phyloP scores from a whole-genome alignment of 306 rosid species.

The Leucaena leucocephala region DNA sequence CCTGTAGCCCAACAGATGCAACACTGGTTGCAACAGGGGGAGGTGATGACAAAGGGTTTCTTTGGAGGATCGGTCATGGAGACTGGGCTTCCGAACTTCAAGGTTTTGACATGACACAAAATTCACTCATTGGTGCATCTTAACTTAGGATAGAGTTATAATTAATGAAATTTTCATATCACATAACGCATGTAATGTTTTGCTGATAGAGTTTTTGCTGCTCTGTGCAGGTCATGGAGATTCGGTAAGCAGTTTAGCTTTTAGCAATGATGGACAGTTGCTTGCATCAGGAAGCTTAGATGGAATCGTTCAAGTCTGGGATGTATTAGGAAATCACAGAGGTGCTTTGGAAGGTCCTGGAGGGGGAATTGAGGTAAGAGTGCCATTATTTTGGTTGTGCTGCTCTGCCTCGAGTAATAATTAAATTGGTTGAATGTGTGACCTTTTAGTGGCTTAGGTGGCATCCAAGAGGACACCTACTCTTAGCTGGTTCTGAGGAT shows the following conservation, averaged over 20 bases:
- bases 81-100: conserved; percentile 84
- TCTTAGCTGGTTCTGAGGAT: conserved; percentile 93
- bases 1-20: conserved; percentile 79
- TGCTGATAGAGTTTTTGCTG: not conserved
- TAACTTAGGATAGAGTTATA: not conserved
- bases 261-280: conserved; percentile 78
- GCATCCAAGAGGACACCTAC: conserved; percentile 87
- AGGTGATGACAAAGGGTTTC: conserved; percentile 85
- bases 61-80: conserved; percentile 84
- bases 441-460: conserved; percentile 84
- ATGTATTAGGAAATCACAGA: conserved; percentile 57
- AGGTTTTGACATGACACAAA: conserved; percentile 47
- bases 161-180: not conserved
- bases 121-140: conserved; percentile 15
- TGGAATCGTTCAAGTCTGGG: conserved; percentile 82
- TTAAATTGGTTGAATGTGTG: conserved; percentile 34
- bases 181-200: conserved; percentile 9
- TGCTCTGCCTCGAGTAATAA: conserved; percentile 4
- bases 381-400: conserved; percentile 1
- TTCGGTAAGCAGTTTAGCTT: conserved; percentile 76
- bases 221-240: conserved; percentile 71
- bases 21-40: conserved; percentile 89
- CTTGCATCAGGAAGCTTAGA: conserved; percentile 86
- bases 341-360: conserved; percentile 77
- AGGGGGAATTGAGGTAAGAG: conserved; percentile 75